Evolutionary conservation across 352 stramenopile genomes (phyloP).

Genomic region (Globisporangium sylvaticum): DNA sequence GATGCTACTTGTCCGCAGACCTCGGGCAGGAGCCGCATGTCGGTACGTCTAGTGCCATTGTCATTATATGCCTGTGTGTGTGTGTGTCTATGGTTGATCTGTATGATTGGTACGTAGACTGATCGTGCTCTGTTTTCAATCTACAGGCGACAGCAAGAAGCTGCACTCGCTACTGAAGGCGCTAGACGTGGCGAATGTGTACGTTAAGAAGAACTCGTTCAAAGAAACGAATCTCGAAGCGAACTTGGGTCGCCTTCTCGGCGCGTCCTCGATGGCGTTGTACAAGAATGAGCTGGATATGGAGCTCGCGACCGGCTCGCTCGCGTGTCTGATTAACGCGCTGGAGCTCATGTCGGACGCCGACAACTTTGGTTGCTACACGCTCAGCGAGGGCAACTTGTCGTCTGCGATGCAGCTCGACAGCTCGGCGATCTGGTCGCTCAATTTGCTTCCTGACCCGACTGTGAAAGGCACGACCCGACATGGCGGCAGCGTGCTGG

Average conservation of each 20-base stretch:
- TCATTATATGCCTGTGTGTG: too few species aligned
- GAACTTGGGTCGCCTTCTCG: conserved; percentile 64
- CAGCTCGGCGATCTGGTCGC: conserved; percentile 87
- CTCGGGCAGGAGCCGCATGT: conserved; percentile 51
- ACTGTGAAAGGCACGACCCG: conserved; percentile 30
- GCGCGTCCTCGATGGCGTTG: conserved; percentile 46
- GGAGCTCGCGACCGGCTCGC: conserved; percentile 55
- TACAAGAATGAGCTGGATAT: conserved; percentile 72
- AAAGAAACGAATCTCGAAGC: conserved; percentile 48
- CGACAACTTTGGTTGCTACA: conserved; percentile 73
- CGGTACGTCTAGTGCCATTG: conserved; percentile 22
- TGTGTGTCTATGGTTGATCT: not conserved
- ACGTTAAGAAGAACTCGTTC: conserved; percentile 75
- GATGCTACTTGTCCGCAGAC: conserved; percentile 62
- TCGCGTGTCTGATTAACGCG: conserved; percentile 64
- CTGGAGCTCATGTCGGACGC: conserved; percentile 68
- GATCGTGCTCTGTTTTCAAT: not conserved
- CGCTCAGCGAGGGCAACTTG: conserved; percentile 55
- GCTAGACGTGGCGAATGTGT: conserved; percentile 51
- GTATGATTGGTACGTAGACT: not conserved
- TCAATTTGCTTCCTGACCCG: conserved; percentile 90
- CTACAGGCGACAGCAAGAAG: conserved; percentile 72
- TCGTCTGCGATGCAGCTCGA: conserved; percentile 92
- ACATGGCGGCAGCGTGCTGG: conserved; percentile 85
- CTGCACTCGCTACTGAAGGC: conserved; percentile 66